Base-by-base conservation (phyloP, 192 early-diverging fungal species). In the Rhizophagus prolifer region DNA sequence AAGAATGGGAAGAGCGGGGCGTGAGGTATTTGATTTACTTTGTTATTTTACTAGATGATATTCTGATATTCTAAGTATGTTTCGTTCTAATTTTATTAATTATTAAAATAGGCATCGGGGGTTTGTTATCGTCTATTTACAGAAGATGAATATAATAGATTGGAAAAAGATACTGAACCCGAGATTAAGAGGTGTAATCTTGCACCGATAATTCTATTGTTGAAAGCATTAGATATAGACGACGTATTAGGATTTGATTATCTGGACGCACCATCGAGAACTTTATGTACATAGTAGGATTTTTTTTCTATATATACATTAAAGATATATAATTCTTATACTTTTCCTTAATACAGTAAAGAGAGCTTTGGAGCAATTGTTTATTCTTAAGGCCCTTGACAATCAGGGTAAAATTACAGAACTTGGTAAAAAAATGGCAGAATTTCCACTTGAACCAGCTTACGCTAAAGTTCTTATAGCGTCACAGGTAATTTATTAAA, bases 101-200 rank as follows among this genome's bases (percentile, higher is more conserved):
- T 34, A 28, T 30, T 78, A 62, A 65, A 58, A 70, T 78, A 91
- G 85, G 93, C 93, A 1, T 85, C 95, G 4, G 98, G 98, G 7
- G 81, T 85, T 46, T 97, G 96, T 79, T 98, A 95, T 87, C 84
- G 98, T 47, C 82, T 99, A 19, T 99, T 97, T 83, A 95, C 95
- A 0, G 94, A 98, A 82, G 83, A 90, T 2, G 88, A 89, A 10
- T 98, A 90, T 81, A 82, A 86, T 9, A 84, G 85, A 71, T 80
- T 99, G 63, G 86, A 88, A 28, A 92, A 95, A 59, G 90, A 94
- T 70, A 89, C 92, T 3, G 88, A 93, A 58, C 96, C 98, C 7
- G 98, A 98, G 85, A 99, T 99, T 78, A 91, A 94, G 84, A 86
- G 96, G 30, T 94, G 94, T 77, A 98, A 97, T 78, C 84, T 98